Base-by-base conservation (phyloP, 371 early-diverging fungal genomes). In the Capniomyces stellatus region DNA sequence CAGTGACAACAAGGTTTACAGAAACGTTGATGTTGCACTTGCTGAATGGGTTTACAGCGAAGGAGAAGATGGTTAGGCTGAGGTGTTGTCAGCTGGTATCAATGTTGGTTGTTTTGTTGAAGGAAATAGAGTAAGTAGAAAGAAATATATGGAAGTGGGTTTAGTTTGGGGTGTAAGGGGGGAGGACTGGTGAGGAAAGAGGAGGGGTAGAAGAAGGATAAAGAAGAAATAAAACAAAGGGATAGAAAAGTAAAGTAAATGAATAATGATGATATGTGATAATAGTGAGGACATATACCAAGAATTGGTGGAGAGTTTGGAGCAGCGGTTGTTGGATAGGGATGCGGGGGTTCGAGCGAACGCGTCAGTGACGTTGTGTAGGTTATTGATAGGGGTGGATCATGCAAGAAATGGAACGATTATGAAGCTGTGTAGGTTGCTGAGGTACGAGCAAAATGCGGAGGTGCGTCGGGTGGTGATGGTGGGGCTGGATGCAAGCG, bases 391-490 rank as follows among this genome's bases (percentile, higher is more conserved):
- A 0, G 64, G 62, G 24, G 70, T 67, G 35, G 64, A 69, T 31
- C 40, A 40, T 13, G 73, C 64, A 19, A 81, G 80, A 24, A 76
- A 71, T 21, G 64, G 71, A 27, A 74, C 74, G 27, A 79, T 89
- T 39, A 75, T 73, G 30, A 70, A 75, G 30, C 58, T 90, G 29
- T 46, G 84, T 27, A 67, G 74, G 46, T 51, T 81, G 19, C 61
- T 90, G 54, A 78, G 76, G 52, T 67, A 76, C 58, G 92, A 92
- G 51, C 73, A 84, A 3, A 83, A 75, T 68, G 70, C 84, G 23
- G 92, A 92, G 51, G 87, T 92, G 2, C 83, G 93, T 24, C 79
- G 86, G 48, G 77, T 79, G 1, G 81, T 88, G 42, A 60, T 92
- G 27, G 76, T 79, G 58, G 83, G 87, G 56, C 68, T 89, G 28